Percentiles rank a stretch among this genome's conserved stretches.
These are phyloP conservation scores for Carex pumila DNA, from an alignment of 176 grass and related monocot species.

Conservation along the genomic window DNA sequence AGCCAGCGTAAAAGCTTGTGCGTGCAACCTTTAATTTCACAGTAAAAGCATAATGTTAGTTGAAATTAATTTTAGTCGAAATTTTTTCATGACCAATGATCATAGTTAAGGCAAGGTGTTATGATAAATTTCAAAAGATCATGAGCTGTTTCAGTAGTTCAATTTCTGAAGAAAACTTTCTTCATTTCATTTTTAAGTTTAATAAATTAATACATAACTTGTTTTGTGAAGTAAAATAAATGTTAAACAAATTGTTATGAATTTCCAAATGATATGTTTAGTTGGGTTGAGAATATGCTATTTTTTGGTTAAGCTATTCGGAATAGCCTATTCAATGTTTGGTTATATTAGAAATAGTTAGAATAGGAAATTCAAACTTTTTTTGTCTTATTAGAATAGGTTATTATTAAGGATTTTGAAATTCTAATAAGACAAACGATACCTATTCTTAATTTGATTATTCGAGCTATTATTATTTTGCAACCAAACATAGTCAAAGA, in stretches of 20 bases:
- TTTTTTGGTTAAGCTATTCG: too few relatives aligned
- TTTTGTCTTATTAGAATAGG: too few relatives aligned
- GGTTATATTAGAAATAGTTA: too few relatives aligned
- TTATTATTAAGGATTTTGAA: too few relatives aligned
- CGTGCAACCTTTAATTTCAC: conserved; percentile 53
- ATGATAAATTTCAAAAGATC: background rate
- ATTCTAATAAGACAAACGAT: too few relatives aligned
- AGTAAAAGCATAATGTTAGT: background rate
- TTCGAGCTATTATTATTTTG: too few relatives aligned
- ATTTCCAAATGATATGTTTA: too few relatives aligned
- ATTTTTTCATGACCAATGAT: background rate
- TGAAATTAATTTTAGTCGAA: background rate
- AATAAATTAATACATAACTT: background rate
- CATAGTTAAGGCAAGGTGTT: background rate
- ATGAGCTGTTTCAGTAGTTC: background rate
- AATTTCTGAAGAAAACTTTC: background rate
- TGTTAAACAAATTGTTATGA: background rate
- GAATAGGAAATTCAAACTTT: too few relatives aligned
- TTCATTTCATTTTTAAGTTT: background rate
- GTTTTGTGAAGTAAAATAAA: background rate
- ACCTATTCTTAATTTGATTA: too few relatives aligned
- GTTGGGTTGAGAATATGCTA: too few relatives aligned
- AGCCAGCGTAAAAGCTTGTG: conserved; percentile 84
- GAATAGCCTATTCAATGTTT: too few relatives aligned
- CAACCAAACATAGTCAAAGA: too few relatives aligned